A percentile compares a stretch with the other conserved stretches of the same genome.
These are phyloP conservation scores for barrel medic (Medicago truncatula) DNA, from an alignment of 306 rosid species.

Conservation along the genomic window MtrunA17r5.0-ANR NC_053045.1:40599001-40599500, in stretches of 20 bases:
- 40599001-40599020: not conserved
- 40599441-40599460: constrained; percentile 49
- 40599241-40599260: constrained; percentile 45
- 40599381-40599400: constrained; percentile 14
- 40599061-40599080: not conserved
- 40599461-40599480: not conserved
- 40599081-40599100: not conserved
- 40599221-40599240: constrained; percentile 23
- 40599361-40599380: constrained; percentile 44
- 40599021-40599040: not conserved
- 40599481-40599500: constrained; percentile 35
- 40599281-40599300: constrained; percentile 48
- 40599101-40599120: not conserved
- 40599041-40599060: not conserved
- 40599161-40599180: too few species aligned
- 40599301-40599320: constrained; percentile 33
- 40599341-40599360: constrained; percentile 68
- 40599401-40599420: constrained; percentile 28
- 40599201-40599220: not conserved
- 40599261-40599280: constrained; percentile 50
- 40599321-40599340: constrained; percentile 61
- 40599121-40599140: not conserved
- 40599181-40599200: not conserved
- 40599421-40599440: constrained; percentile 48
- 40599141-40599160: not conserved